Base-by-base conservation (phyloP, 352 stramenopile genomes). In the Thalassiosira exigua region DNA sequence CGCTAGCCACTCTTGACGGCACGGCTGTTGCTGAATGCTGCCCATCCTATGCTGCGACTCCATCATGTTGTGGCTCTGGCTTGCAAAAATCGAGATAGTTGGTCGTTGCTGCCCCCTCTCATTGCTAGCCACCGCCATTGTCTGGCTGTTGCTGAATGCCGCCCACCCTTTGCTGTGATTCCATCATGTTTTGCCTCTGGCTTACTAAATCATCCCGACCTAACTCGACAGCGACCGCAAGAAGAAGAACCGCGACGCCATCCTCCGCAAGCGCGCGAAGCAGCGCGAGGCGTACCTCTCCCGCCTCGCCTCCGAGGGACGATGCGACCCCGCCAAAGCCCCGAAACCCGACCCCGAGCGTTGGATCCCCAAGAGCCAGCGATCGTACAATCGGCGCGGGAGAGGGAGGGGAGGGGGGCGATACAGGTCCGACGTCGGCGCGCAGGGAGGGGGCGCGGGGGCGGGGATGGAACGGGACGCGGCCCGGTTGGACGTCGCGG, bases 321-420 rank as follows among this genome's bases (percentile, higher is more conserved):
- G 79, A 30, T 93, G 93, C 64, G 85, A 95, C 78, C 81, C 90
- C 0, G 85, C 85, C 56, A 89, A 90, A 66, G 76, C 82, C 17
- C 27, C 66, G 9, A 85, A 89, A 73, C 92, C 92, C 19, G 88
- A 96, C 84, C 90, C 93, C 21, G 93, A 96, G 81, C 87, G 93
- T 53, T 96, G 93, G 93, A 90, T 96, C 42, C 88, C 91, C 7
- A 94, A 95, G 70, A 91, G 90, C 60, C 91, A 95, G 76, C 64
- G 93, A 72, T 90, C 76, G 5, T 91, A 92, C 57, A 90, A 89
- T 62, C 86, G 91, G 44, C 64, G 85, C 46, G 74, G 86, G 30
- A 54, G 78, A 50, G 75, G 79, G 30, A 67, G 81, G 19, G 39
- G 58, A 11, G 46, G 39, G 33, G 62, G 86, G 26, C 41, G 48